Evolutionary conservation across 176 grass and related monocot genomes (phyloP).

Genomic region (Elaeis guineensis): DNA sequence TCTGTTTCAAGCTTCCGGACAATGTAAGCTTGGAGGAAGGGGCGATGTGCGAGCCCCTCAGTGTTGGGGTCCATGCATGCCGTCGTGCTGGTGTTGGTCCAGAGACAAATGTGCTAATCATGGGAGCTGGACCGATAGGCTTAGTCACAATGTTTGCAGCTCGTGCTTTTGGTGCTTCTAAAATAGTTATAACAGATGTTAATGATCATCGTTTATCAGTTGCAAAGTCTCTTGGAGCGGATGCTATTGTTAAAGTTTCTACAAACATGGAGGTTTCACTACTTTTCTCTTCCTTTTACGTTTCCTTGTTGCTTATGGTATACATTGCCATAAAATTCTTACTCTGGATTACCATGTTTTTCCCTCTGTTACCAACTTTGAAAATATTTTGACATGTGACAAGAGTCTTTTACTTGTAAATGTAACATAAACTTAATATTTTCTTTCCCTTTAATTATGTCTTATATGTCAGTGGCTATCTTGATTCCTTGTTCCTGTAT

Average conservation of each 20-base stretch:
- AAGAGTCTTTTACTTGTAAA: too few species aligned
- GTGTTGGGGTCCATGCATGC: slow-evolving; percentile 83
- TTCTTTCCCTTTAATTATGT: too few species aligned
- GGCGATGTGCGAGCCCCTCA: slow-evolving; percentile 97
- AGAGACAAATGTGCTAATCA: slow-evolving; percentile 58
- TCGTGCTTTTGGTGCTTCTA: slow-evolving; percentile 53
- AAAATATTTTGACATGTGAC: too few species aligned
- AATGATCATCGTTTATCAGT: slow-evolving; percentile 70
- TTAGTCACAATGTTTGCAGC: slow-evolving; percentile 65
- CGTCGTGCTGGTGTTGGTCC: slow-evolving; percentile 61
- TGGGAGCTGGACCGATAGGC: slow-evolving; percentile 81
- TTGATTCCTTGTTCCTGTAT: too few species aligned
- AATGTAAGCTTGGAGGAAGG: slow-evolving; percentile 77
- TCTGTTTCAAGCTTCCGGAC: slow-evolving; percentile 88
- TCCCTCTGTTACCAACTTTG: too few species aligned
- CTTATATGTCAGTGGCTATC: too few species aligned
- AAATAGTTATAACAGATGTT: slow-evolving; percentile 61
- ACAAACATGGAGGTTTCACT: not conserved
- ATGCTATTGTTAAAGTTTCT: slow-evolving; percentile 55
- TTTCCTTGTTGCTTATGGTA: too few species aligned
- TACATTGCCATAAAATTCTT: too few species aligned
- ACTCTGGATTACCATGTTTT: too few species aligned
- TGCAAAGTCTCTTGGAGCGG: slow-evolving; percentile 52
- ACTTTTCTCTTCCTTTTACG: not conserved
- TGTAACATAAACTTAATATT: too few species aligned